Base-by-base conservation (phyloP, 2,329 filamentous ascomycete species). In the Elsinoe necatrix region DNA sequence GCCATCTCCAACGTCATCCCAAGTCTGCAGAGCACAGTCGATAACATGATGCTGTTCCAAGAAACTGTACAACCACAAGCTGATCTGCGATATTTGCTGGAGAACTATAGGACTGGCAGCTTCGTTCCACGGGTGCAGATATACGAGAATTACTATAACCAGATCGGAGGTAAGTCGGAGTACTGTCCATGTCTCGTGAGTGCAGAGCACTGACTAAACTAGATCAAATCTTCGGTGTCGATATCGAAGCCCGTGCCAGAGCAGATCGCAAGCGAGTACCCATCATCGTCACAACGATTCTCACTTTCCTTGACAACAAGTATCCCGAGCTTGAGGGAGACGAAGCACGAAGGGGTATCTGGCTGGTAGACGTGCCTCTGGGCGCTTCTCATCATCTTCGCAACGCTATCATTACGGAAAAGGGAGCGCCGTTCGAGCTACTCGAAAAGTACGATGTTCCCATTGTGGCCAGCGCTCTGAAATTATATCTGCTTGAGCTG, bases 91-190 rank as follows among this genome's bases (percentile, higher is more conserved):
- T 98, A 97, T 70, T 80, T 98, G 59, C 79, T 98, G 45, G 93
- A 98, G 74, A 98, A 92, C 69, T 98, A 98, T 73, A 86, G 91
- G 61, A 98, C 93, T 5, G 93, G 93, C 61, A 88, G 85, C 62
- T 98, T 95, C 69, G 82, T 89, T 54, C 93, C 93, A 7, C 91
- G 83, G 66, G 92, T 97, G 25, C 84, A 90, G 47, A 86, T 89
- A 2, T 98, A 98, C 72, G 93, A 98, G 74, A 98, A 97, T 71
- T 98, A 98, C 74, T 98, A 98, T 77, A 96, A 96, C 72, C 90
- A 88, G 62, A 90, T 96, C 21, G 93, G 96, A 69, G 79, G 78
- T 80, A 68, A 60, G 70, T 27, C 20, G 12, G 18, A 23, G 16
- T n/a, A 11, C 7, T 31, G 9, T n/a, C n/a, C n/a, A n/a, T n/a